Conservation (phyloP, 2,329 filamentous ascomycete species). For the Calonectria pseudoreteaudii region DNA sequence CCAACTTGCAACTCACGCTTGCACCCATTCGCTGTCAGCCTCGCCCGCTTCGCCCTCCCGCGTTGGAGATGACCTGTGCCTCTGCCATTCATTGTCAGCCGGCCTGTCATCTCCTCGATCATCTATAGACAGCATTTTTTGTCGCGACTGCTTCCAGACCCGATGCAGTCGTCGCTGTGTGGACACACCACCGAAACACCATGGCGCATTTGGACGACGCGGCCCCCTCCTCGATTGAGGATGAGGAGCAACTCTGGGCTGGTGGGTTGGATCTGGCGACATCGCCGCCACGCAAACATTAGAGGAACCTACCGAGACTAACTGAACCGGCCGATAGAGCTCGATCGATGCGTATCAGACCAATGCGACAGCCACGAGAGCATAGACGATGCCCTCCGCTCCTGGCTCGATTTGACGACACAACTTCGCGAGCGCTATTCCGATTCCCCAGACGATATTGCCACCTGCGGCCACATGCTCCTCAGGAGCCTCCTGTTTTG, state of each 20-base stretch:
- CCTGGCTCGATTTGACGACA: conserved; percentile 84
- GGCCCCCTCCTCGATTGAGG: conserved; percentile 73
- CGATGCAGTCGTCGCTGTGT: conserved; percentile 50
- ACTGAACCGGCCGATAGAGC: conserved; percentile 51
- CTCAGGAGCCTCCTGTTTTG: conserved; percentile 81
- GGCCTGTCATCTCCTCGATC: conserved; percentile 30
- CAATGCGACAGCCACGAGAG: conserved; percentile 65
- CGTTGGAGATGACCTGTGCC: conserved; percentile 39
- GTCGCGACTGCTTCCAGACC: conserved; percentile 33
- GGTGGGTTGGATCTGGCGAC: conserved; percentile 62
- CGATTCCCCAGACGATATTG: conserved; percentile 81
- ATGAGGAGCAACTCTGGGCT: conserved; percentile 89
- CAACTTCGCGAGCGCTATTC: conserved; percentile 81
- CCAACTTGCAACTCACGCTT: conserved; percentile 26
- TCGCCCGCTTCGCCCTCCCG: conserved; percentile 18
- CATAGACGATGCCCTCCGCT: conserved; percentile 87
- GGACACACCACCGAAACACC: conserved; percentile 46
- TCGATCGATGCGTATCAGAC: conserved; percentile 59
- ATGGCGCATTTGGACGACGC: conserved; percentile 73
- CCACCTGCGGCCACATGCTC: conserved; percentile 82
- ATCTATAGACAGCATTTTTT: conserved; percentile 24
- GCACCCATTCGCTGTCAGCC: conserved; percentile 5
- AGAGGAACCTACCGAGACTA: conserved; percentile 20
- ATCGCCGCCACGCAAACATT: conserved; percentile 9
- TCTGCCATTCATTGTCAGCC: conserved; percentile 36